These are phyloP conservation scores for Lachancea fermentati DNA, from an alignment of 805 yeast species.

Conservation along the genomic window DNA sequence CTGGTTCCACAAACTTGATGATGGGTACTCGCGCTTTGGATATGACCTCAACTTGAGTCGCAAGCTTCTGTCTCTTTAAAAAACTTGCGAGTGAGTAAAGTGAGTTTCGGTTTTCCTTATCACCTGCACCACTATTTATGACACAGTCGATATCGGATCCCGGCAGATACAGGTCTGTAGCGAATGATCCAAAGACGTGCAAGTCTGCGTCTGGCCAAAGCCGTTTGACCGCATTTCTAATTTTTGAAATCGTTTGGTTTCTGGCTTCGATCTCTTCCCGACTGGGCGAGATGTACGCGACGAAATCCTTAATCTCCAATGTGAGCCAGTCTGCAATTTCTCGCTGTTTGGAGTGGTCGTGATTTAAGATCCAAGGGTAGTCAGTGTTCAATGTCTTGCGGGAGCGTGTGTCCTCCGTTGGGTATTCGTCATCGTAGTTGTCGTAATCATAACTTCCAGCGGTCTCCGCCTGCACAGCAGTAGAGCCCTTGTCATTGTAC, in stretches of 20 bases:
- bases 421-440: slow-evolving; percentile 10
- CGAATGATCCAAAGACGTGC: slow-evolving; percentile 88
- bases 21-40: slow-evolving; percentile 92
- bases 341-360: slow-evolving; percentile 68
- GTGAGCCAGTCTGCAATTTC: slow-evolving; percentile 86
- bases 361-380: slow-evolving; percentile 72
- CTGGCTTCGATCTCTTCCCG: slow-evolving; percentile 63
- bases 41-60: slow-evolving; percentile 73
- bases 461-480: slow-evolving; percentile 22
- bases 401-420: slow-evolving; percentile 4
- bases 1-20: slow-evolving; percentile 78
- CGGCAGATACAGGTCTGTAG: slow-evolving; percentile 88
- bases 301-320: slow-evolving; percentile 77
- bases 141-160: slow-evolving; percentile 97
- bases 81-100: slow-evolving; percentile 69
- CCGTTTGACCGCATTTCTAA: slow-evolving; percentile 46
- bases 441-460: slow-evolving; percentile 15
- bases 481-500: slow-evolving; percentile 3
- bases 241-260: slow-evolving; percentile 54
- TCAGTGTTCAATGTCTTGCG: slow-evolving; percentile 23
- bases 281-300: slow-evolving; percentile 80
- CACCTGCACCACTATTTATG: slow-evolving; percentile 55
- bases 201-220: slow-evolving; percentile 78
- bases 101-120: slow-evolving; percentile 54
- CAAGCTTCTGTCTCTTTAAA: slow-evolving; percentile 55